Base-by-base conservation (phyloP, 805 yeast genomes). In the Candida endomychidarum region DNA sequence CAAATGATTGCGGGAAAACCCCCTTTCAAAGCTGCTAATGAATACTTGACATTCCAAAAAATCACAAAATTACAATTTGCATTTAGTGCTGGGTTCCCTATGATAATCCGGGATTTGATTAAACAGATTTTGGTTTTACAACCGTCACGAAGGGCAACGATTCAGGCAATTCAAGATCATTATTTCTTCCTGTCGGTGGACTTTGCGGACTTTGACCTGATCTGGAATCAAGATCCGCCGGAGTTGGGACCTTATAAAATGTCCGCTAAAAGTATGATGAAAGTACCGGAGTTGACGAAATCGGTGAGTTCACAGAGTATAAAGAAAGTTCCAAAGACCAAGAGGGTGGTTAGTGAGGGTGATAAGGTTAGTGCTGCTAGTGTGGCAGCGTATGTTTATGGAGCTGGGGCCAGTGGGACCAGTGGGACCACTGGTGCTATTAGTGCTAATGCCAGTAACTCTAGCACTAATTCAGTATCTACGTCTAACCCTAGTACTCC, bases 1-100 rank as follows among this genome's bases (percentile, higher is more conserved):
- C 83, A 78, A 51, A 74, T 78, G 81, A 74, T 78, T 46, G 81
- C 81, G 0, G 83, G 83, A 3, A 77, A 74, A 41, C 86, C 88
- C 0, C 95, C 95, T 4, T 86, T 86, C 59, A 85, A 84, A 54
- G 95, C 90, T 2, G 74, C 88, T 0, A 86, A 85, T 55, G 95
- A 86, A 54, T 86, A 85, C 53, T 62, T 83, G 42, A 86, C 91
- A 0, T 86, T 86, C 57, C 95, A 86, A 56, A 86, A 86, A 54
- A 83, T 86, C 43, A 79, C 86, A 51, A 85, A 86, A 57, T 68
- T 83, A 35, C 91, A 86, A 53, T 86, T 74, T 61, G 93, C 95
- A 2, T 86, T 84, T 66, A 76, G 56, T 75, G 81, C 61, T 68
- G 80, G 67, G 49, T 81, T 45, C 81, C 96, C 52, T 60, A 73